Evolutionary conservation across 352 stramenopile species (phyloP).

Genomic region (Globisporangium spinosum): DNA sequence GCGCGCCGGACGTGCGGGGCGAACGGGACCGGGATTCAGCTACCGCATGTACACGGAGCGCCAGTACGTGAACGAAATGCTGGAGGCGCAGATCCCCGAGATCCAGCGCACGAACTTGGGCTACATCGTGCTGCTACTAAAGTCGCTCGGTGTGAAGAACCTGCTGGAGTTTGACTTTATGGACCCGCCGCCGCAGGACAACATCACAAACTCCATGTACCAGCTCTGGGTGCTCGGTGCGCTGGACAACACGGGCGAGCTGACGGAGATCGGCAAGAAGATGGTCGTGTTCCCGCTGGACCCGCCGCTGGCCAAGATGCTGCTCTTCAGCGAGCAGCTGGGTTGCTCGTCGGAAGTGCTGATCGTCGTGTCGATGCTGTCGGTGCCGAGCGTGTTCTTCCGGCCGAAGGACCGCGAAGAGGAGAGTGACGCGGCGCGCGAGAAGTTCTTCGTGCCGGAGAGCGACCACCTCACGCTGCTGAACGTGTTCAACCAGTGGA

Average conservation of each 20-base stretch:
- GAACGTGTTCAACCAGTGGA: slow-evolving; percentile 95
- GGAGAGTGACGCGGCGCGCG: slow-evolving; percentile 95
- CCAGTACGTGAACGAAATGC: slow-evolving; percentile 96
- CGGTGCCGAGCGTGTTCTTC: slow-evolving; percentile 96
- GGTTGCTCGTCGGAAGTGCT: slow-evolving; percentile 94
- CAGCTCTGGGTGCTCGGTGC: slow-evolving; percentile 98
- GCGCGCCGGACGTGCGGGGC: slow-evolving; percentile 91
- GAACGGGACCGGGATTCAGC: slow-evolving; percentile 88
- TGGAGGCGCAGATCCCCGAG: slow-evolving; percentile 96
- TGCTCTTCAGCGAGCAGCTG: slow-evolving; percentile 94
- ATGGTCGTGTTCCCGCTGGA: slow-evolving; percentile 99
- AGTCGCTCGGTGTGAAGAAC: slow-evolving; percentile 95
- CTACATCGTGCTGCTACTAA: slow-evolving; percentile 97
- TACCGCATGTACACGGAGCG: slow-evolving; percentile 97
- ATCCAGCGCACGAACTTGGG: slow-evolving; percentile 98
- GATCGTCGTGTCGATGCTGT: slow-evolving; percentile 97
- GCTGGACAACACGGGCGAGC: slow-evolving; percentile 95
- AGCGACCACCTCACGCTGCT: slow-evolving; percentile 96
- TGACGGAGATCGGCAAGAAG: slow-evolving; percentile 94
- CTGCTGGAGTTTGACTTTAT: slow-evolving; percentile 99
- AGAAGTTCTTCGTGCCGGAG: slow-evolving; percentile 99
- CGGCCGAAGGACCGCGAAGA: slow-evolving; percentile 95
- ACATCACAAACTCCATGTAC: slow-evolving; percentile 98
- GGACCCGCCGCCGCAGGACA: slow-evolving; percentile 95
- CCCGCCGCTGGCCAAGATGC: slow-evolving; percentile 93